A percentile compares a stretch with the other conserved stretches of the same genome.
These are phyloP conservation scores for Sporisorium reilianum DNA, from an alignment of 1,284 basidiomycete genomes.

Conservation along the genomic window DNA sequence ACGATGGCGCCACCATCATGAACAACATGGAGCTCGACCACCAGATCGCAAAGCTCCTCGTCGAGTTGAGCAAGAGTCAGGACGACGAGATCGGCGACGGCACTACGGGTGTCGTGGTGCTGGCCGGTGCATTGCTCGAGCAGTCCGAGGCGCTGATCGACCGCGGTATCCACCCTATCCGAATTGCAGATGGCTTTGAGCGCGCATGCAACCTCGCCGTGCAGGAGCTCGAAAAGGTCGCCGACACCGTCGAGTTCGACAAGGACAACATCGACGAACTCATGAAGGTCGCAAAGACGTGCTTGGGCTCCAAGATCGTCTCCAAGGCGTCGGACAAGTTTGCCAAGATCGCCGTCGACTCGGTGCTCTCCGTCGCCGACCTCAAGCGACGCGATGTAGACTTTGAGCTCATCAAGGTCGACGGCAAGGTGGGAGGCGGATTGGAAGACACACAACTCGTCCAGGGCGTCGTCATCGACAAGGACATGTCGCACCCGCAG, in stretches of 20 bases:
- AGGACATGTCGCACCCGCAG: constrained; percentile 98
- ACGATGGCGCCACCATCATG: constrained; percentile 83
- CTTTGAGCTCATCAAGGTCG: constrained; percentile 99
- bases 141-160: constrained; percentile 88
- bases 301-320: constrained; percentile 97
- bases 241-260: constrained; percentile 89
- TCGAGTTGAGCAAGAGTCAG: constrained; percentile 95
- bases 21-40: constrained; percentile 83
- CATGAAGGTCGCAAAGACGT: constrained; percentile 90
- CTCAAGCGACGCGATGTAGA: constrained; percentile 93
- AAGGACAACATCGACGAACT: constrained; percentile 80
- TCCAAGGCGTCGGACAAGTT: constrained; percentile 96
- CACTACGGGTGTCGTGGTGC: constrained; percentile 97
- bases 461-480: constrained; percentile 96
- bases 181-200: constrained; percentile 98
- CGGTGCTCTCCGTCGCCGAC: constrained; percentile 94
- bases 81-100: constrained; percentile 99
- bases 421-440: constrained; percentile 97
- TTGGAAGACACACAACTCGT: constrained; percentile 93
- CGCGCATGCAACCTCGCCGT: constrained; percentile 90
- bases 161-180: constrained; percentile 96
- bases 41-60: constrained; percentile 96
- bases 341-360: constrained; percentile 96
- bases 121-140: constrained; percentile 94
- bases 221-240: constrained; percentile 88